These are phyloP conservation scores for Panicum virgatum DNA, from an alignment of 202 grass and related monocot genomes.

Conservation along the genomic window DNA sequence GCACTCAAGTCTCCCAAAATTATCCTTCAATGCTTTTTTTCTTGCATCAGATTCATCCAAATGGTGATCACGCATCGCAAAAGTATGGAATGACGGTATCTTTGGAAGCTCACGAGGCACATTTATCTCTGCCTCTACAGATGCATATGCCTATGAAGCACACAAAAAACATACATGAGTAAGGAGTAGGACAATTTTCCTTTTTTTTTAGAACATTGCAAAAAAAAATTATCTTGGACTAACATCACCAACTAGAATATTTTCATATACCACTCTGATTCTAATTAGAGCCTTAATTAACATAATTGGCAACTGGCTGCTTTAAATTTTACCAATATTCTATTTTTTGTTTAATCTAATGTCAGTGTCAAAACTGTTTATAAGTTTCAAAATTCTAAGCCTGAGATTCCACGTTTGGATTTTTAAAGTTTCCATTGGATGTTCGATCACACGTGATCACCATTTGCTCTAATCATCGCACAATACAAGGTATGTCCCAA, in stretches of 20 bases:
- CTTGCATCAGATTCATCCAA: slow-evolving; percentile 77
- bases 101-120: slow-evolving; percentile 82
- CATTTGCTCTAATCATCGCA: neutral
- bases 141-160: slow-evolving; percentile 81
- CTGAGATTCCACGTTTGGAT: neutral
- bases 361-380: neutral
- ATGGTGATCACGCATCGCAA: slow-evolving; percentile 76
- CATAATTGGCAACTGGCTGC: neutral
- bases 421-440: neutral
- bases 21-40: slow-evolving; percentile 61
- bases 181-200: neutral
- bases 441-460: neutral
- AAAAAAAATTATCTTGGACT: neutral
- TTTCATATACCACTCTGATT: slow-evolving; percentile 21
- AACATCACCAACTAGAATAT: slow-evolving; percentile 10
- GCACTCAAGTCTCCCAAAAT: slow-evolving; percentile 71
- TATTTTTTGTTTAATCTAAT: slow-evolving; percentile 20
- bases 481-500: slow-evolving; percentile 1
- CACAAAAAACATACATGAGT: slow-evolving; percentile 7
- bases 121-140: slow-evolving; percentile 74
- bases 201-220: slow-evolving; percentile 6
- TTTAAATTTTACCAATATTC: neutral
- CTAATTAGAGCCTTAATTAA: slow-evolving; percentile 2
- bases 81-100: slow-evolving; percentile 94
- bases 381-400: neutral